Percentiles rank a stretch among this genome's conserved stretches.
Evolutionary conservation across 345 rosid species (phyloP).

Genomic region (Eucalyptus regnans): DNA sequence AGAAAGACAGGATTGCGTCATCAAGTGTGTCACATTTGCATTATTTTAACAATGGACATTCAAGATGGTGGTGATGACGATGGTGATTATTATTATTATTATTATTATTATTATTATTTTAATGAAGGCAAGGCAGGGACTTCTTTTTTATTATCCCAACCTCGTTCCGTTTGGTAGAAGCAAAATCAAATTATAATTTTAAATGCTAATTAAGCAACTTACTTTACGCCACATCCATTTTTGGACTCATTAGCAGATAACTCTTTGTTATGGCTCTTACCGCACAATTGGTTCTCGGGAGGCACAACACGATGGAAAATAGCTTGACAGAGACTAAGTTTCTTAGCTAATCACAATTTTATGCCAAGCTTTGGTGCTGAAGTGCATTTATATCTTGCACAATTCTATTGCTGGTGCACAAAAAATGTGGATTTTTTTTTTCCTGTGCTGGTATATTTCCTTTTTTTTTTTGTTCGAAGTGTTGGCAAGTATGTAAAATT

Average conservation of each 20-base stretch:
- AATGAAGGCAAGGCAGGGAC: not conserved
- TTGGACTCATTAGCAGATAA: not conserved
- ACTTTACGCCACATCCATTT: not conserved
- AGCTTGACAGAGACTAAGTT: not conserved
- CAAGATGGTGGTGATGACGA: not conserved
- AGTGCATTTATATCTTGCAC: not conserved
- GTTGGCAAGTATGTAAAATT: not conserved
- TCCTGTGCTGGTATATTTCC: not conserved
- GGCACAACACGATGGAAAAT: not conserved
- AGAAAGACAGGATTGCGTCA: not conserved
- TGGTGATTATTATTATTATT: not conserved
- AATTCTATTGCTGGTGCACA: not conserved
- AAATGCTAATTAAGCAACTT: not conserved
- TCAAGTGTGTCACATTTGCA: not conserved
- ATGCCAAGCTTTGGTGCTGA: not conserved
- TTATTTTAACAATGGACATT: not conserved
- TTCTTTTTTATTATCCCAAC: not conserved
- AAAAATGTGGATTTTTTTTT: not conserved
- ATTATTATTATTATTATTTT: too few species aligned
- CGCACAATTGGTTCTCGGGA: not conserved
- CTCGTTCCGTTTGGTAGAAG: not conserved
- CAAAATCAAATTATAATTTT: too few species aligned
- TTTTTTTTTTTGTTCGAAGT: not conserved
- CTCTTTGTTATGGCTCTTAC: not conserved
- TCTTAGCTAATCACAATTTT: not conserved